These are phyloP conservation scores for Coemansia sp. DNA, from an alignment of 192 early-diverging fungal genomes.

Conservation along the genomic window DNA sequence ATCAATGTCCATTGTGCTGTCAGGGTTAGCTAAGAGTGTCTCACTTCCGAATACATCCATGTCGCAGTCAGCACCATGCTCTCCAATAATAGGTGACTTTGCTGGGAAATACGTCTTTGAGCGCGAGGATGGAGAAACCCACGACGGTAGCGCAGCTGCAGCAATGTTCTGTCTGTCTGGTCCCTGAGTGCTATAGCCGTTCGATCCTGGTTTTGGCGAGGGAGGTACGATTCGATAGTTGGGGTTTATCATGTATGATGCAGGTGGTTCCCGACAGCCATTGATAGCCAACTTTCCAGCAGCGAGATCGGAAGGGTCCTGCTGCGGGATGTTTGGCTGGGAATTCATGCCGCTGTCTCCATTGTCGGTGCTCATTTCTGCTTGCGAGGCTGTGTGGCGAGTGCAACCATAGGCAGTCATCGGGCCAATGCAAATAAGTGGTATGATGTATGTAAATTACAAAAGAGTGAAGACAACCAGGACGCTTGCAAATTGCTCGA, in stretches of 20 bases:
- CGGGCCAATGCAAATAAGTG: neutral
- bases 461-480: neutral
- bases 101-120: slow-evolving; percentile 37
- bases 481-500: neutral
- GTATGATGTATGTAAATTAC: neutral
- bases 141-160: slow-evolving; percentile 21
- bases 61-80: neutral
- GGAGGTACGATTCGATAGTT: slow-evolving; percentile 51
- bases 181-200: neutral
- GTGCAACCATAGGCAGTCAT: slow-evolving; percentile 17
- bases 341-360: neutral
- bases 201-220: slow-evolving; percentile 6
- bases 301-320: neutral
- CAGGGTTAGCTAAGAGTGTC: neutral
- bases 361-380: slow-evolving; percentile 24
- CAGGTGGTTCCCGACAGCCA: slow-evolving; percentile 5
- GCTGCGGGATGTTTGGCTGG: neutral
- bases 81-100: slow-evolving; percentile 25
- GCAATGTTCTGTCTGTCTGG: neutral
- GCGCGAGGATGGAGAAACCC: slow-evolving; percentile 22
- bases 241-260: slow-evolving; percentile 46
- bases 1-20: slow-evolving; percentile 8
- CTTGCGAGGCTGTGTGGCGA: slow-evolving; percentile 1
- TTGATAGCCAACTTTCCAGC: neutral
- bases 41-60: neutral